Evolutionary conservation across 129 eudicot species (phyloP).

Genomic region (Flaveria ramosissima): DNA sequence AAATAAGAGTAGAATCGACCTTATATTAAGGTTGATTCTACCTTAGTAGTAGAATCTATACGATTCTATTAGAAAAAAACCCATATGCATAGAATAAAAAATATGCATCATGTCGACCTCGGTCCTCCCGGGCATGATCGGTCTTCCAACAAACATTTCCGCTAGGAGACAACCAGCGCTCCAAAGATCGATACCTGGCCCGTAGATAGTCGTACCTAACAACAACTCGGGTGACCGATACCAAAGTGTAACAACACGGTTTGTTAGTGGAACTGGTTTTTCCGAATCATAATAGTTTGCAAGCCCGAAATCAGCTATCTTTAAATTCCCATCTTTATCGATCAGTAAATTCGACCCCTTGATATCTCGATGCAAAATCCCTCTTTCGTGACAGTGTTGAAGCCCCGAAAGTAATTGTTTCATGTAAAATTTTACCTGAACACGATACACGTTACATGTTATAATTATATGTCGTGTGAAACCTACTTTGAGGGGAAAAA

Average conservation of each 20-base stretch:
- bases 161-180: slow-evolving; percentile 82
- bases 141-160: slow-evolving; percentile 71
- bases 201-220: slow-evolving; percentile 57
- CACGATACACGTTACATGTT: neutral
- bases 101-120: slow-evolving; percentile 41
- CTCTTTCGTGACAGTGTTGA: slow-evolving; percentile 73
- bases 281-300: slow-evolving; percentile 52
- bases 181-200: slow-evolving; percentile 71
- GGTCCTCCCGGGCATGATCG: slow-evolving; percentile 70
- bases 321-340: slow-evolving; percentile 59
- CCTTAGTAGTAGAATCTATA: neutral
- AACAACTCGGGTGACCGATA: slow-evolving; percentile 73
- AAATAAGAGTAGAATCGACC: neutral
- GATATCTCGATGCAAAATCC: slow-evolving; percentile 68
- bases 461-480: neutral
- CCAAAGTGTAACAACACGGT: slow-evolving; percentile 78
- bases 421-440: slow-evolving; percentile 68
- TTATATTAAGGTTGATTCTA: neutral
- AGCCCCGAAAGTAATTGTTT: slow-evolving; percentile 66
- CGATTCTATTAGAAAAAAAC: neutral
- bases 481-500: too few species aligned
- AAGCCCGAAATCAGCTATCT: slow-evolving; percentile 71
- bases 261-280: slow-evolving; percentile 53
- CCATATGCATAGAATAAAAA: neutral
- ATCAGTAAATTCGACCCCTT: slow-evolving; percentile 69